Evolutionary conservation across 1,284 basidiomycete species (phyloP), one percentile per base, ranked within the genome.

Genomic region (Amylostereum chailletii): DNA sequence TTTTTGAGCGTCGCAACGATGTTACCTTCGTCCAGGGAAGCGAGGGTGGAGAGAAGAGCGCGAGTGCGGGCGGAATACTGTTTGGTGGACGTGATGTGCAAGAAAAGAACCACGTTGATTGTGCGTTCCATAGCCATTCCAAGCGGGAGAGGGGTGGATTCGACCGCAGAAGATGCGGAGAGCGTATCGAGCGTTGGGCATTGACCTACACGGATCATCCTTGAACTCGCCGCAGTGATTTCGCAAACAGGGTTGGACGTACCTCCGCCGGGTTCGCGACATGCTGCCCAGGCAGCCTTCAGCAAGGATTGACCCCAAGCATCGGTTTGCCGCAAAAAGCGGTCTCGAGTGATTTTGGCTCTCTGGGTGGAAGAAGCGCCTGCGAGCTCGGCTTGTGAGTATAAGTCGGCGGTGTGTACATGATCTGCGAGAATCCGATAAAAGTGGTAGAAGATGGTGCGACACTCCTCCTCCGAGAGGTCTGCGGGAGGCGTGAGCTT

Each of bases 51-150:
- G 10, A 81, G 60, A 59, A 80, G 79, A 1, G 70, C 57, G 36
- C 77, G 69, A 10, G 76, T 77, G 11, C 71, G 71, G 0, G 77
- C 71, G 11, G 77, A 79, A 55, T 79, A 81, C 42, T 67, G 62
- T 51, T 74, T 76, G 1, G 69, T 61, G 29, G 68, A 61, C 8
- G 76, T 74, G 54, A 80, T 66, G 47, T 76, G 67, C 6, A 80
- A 60, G 55, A 81, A 74, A 30, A 79, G 65, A 39, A 77, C 69
- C 5, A 71, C 67, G 54, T 74, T 77, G 27, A 79, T 59, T 42
- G 75, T 58, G 45, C 66, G 66, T 5, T 60, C 53, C 9, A 76
- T 54, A 11, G 65, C 57, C 8, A 64, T 62, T 42, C 57, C 41
- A 2, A 65, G 46, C 2, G 76, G 75, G 8, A 77, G 63, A 9